These are phyloP conservation scores for Trichosporon coremiiforme DNA, from an alignment of 1,284 basidiomycete genomes.

Conservation along the genomic window DNA sequence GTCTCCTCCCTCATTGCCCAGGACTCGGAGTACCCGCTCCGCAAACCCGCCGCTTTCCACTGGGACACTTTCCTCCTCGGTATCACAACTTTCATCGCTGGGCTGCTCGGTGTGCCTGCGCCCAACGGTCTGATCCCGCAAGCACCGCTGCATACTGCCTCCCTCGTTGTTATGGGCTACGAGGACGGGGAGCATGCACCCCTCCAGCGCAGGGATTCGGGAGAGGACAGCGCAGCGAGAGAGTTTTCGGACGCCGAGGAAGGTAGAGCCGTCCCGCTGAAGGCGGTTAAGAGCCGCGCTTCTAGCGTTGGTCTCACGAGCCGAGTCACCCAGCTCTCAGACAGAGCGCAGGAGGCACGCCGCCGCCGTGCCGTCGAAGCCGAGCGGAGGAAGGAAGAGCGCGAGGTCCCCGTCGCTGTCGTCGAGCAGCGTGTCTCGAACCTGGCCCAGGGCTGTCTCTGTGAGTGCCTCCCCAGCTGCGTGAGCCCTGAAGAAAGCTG, in stretches of 20 bases:
- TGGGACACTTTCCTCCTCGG: conserved; percentile 80
- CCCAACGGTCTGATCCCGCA: conserved; percentile 94
- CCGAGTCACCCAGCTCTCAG: conserved; percentile 13
- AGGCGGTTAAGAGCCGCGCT: not conserved
- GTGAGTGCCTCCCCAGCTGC: conserved; percentile 56
- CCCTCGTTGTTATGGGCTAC: conserved; percentile 73
- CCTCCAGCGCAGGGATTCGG: not conserved
- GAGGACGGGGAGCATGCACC: conserved; percentile 50
- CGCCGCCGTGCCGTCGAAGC: conserved; percentile 22
- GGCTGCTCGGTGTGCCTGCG: conserved; percentile 85
- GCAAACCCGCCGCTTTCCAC: conserved; percentile 91
- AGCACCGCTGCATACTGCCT: conserved; percentile 89
- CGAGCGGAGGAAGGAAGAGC: conserved; percentile 46
- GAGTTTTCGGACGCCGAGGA: conserved; percentile 24
- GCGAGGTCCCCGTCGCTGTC: conserved; percentile 72
- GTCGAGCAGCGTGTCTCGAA: conserved; percentile 90
- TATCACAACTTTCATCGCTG: conserved; percentile 87
- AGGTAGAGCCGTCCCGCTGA: not conserved
- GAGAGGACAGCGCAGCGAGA: conserved; percentile 48
- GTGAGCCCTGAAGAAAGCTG: conserved; percentile 27
- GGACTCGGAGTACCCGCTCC: conserved; percentile 83
- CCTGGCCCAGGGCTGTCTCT: conserved; percentile 77
- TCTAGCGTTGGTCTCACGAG: conserved; percentile 9
- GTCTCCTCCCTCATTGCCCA: conserved; percentile 81
- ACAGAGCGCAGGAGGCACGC: conserved; percentile 16